These are phyloP conservation scores for Pholiota molesta DNA, from an alignment of 768 basidiomycete species.

Conservation along the genomic window DNA sequence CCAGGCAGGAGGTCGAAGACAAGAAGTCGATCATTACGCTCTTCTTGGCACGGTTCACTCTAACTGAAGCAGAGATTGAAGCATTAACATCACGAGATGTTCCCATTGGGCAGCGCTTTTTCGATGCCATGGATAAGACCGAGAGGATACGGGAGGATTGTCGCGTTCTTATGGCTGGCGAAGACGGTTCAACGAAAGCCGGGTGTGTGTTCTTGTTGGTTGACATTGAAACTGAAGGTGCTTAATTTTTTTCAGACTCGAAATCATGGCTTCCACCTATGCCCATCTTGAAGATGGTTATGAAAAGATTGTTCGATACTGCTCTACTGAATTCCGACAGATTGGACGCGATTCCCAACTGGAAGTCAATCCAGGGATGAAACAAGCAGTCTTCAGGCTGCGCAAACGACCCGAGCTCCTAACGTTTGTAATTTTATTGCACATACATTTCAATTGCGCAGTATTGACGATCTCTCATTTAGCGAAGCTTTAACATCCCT, in stretches of 20 bases:
- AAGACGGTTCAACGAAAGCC: conserved; percentile 75
- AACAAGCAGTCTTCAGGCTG: conserved; percentile 76
- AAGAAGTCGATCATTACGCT: conserved; percentile 73
- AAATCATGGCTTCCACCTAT: conserved; percentile 86
- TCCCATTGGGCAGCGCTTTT: conserved; percentile 73
- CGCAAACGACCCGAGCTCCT: conserved; percentile 78
- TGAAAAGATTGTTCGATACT: conserved; percentile 87
- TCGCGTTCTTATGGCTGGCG: conserved; percentile 82
- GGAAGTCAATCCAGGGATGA: conserved; percentile 66
- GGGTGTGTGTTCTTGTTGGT: conserved; percentile 49
- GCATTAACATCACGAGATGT: conserved; percentile 81
- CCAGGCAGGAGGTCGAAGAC: conserved; percentile 71
- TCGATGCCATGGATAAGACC: conserved; percentile 85
- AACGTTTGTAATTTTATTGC: conserved; percentile 46
- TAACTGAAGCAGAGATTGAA: conserved; percentile 70
- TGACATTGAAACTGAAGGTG: neutral
- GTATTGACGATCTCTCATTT: conserved; percentile 3
- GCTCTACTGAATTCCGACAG: conserved; percentile 81
- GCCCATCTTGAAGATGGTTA: conserved; percentile 87
- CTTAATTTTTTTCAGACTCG: conserved; percentile 53
- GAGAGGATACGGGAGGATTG: conserved; percentile 85
- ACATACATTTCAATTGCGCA: neutral
- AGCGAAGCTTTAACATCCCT: conserved; percentile 77
- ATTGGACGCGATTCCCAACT: conserved; percentile 74
- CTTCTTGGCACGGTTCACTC: conserved; percentile 87